Evolutionary conservation across 1,284 basidiomycete genomes (phyloP).

Genomic region (Ceratobasidium sp.): DNA sequence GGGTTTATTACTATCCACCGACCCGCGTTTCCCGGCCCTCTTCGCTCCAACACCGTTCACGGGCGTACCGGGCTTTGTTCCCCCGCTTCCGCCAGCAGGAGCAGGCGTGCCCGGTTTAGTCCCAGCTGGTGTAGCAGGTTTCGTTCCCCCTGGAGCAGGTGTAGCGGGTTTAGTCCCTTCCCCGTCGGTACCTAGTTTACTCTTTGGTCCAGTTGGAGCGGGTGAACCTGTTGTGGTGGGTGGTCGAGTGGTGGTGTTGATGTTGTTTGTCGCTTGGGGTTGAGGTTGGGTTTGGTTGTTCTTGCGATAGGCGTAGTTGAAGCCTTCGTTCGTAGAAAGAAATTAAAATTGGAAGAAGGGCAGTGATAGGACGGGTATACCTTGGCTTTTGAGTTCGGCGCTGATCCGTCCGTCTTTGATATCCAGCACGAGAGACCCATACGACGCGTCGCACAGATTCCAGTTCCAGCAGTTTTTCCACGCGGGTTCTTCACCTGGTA

Average conservation of each 20-base stretch:
- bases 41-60: slow-evolving; percentile 40
- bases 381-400: slow-evolving; percentile 93
- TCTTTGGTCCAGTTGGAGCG: slow-evolving; percentile 59
- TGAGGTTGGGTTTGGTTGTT: slow-evolving; percentile 26
- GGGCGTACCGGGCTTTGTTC: slow-evolving; percentile 50
- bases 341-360: too few relatives aligned
- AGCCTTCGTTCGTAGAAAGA: slow-evolving; percentile 68
- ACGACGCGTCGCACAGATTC: slow-evolving; percentile 96
- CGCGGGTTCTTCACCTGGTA: slow-evolving; percentile 79
- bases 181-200: slow-evolving; percentile 56
- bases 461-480: slow-evolving; percentile 99
- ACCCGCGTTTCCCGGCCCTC: slow-evolving; percentile 40
- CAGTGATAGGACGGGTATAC: slow-evolving; percentile 62
- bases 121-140: slow-evolving; percentile 54
- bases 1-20: slow-evolving; percentile 48
- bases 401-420: slow-evolving; percentile 93
- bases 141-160: slow-evolving; percentile 56
- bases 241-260: slow-evolving; percentile 2
- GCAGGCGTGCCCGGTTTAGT: slow-evolving; percentile 40
- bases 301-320: slow-evolving; percentile 92
- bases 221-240: slow-evolving; percentile 59
- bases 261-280: slow-evolving; percentile 9
- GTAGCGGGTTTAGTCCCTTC: slow-evolving; percentile 56
- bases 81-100: slow-evolving; percentile 16
- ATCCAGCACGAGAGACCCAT: slow-evolving; percentile 89